Base-by-base conservation (phyloP, 1,139 yeast species). In the Magnusiomyces tetraspermus region DNA sequence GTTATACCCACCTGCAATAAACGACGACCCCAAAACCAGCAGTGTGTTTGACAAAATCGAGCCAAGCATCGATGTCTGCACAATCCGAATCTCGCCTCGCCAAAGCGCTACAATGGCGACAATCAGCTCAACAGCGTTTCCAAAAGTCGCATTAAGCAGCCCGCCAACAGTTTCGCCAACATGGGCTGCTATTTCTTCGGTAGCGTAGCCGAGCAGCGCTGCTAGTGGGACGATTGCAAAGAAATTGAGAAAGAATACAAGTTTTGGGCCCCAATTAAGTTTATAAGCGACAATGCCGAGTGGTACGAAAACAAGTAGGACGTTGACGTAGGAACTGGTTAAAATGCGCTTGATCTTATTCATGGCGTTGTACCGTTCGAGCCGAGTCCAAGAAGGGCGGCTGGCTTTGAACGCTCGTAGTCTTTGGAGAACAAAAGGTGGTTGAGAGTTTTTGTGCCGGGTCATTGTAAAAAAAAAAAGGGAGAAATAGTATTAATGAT, bases 61-160 rank as follows among this genome's bases (percentile, higher is more conserved):
- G 36, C 98, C 98, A 56, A 92, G 76, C 97, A 92, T 92, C 33
- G 95, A 85, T 1, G 97, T 96, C 70, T 92, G 78, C 44, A 92
- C 98, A 63, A 92, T 90, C 60, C 96, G 78, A 51, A 92, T 81
- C 70, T 92, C 96, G 61, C 89, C 88, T 46, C 85, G 84, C 60
- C 72, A 75, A 63, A 92, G 75, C 1, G 98, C 98, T 61, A 92
- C 88, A 33, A 92, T 74, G 1, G 96, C 88, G 48, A 92, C 97
- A 68, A 92, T 92, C 59, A 92, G 80, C 71, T 92, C 98, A 28
- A 72, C 87, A 5, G 96, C 97, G 69, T 92, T 92, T 56, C 98
- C 98, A 67, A 92, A 86, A 10, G 97, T 90, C 2, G 97, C 97
- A 70, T 92, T 92, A 63, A 92, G 74, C 59, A 92, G 75, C 0